Evolutionary conservation across 1,284 basidiomycete genomes (phyloP).

Genomic region (Boletus holoroseus): DNA sequence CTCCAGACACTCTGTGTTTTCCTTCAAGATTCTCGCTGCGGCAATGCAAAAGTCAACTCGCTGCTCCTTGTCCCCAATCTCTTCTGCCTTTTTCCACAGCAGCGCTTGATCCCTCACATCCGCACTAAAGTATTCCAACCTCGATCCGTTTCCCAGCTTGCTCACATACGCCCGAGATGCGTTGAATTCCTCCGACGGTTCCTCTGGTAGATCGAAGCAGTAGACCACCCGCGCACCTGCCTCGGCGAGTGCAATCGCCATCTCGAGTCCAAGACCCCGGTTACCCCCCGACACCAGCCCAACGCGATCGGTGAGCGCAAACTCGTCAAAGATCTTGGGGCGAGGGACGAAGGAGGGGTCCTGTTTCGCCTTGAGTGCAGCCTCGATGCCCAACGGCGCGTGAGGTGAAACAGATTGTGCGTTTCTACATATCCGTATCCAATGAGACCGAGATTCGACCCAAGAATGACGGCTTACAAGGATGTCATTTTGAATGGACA

Average conservation of each 20-base stretch:
- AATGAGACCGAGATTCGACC: too few species aligned
- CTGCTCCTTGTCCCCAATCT: slow-evolving; percentile 58
- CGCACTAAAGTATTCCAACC: slow-evolving; percentile 61
- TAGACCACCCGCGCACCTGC: slow-evolving; percentile 72
- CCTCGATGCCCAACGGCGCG: slow-evolving; percentile 56
- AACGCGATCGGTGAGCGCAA: slow-evolving; percentile 69
- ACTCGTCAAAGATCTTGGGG: slow-evolving; percentile 64
- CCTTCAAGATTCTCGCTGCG: slow-evolving; percentile 71
- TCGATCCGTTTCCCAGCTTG: slow-evolving; percentile 42
- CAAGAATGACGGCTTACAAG: too few species aligned
- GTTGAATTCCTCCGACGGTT: slow-evolving; percentile 64
- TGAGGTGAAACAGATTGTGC: slow-evolving; percentile 49
- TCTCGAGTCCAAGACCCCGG: slow-evolving; percentile 77
- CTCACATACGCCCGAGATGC: slow-evolving; percentile 51
- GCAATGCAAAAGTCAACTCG: slow-evolving; percentile 72
- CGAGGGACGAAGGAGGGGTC: slow-evolving; percentile 34
- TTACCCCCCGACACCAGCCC: slow-evolving; percentile 76
- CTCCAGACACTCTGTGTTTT: slow-evolving; percentile 58
- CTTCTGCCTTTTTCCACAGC: slow-evolving; percentile 52
- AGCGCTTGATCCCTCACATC: slow-evolving; percentile 59
- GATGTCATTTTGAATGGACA: too few species aligned
- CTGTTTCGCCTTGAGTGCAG: slow-evolving; percentile 45
- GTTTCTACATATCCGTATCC: slow-evolving; percentile 6
- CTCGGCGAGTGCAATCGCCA: slow-evolving; percentile 73
- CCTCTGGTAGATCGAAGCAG: slow-evolving; percentile 66